Conservation (phyloP, 2,329 filamentous ascomycete species). For the Neurospora sp. region DNA sequence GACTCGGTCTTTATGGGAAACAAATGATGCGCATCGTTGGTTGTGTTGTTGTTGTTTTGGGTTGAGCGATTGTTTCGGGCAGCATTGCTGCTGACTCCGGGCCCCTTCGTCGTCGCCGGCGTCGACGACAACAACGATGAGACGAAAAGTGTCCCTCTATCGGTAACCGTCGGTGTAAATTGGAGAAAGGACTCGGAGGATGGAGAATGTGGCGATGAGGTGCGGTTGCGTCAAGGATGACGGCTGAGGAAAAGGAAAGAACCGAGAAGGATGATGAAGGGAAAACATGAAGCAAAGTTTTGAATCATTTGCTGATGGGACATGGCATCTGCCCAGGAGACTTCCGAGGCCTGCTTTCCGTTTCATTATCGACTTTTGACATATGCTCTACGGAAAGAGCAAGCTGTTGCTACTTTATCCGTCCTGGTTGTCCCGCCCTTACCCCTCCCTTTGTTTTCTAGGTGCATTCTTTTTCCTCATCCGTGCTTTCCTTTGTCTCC, state of each 20-base stretch:
- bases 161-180: neutral
- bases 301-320: neutral
- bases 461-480: neutral
- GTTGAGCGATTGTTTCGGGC: neutral
- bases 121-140: neutral
- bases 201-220: neutral
- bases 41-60: neutral
- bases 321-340: neutral
- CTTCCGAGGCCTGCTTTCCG: neutral
- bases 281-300: neutral
- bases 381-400: neutral
- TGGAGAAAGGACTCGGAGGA: neutral
- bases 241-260: neutral
- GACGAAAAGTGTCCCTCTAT: neutral
- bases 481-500: neutral
- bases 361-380: neutral
- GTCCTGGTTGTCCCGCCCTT: neutral
- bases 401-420: neutral
- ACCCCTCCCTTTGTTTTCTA: neutral
- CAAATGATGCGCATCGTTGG: neutral
- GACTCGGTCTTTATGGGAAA: neutral
- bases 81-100: neutral
- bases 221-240: neutral
- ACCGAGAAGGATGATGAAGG: neutral
- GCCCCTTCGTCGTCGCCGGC: neutral